phyloP scores from a whole-genome alignment of 129 eudicot species.

The Centrapalus pauciflorus region DNA sequence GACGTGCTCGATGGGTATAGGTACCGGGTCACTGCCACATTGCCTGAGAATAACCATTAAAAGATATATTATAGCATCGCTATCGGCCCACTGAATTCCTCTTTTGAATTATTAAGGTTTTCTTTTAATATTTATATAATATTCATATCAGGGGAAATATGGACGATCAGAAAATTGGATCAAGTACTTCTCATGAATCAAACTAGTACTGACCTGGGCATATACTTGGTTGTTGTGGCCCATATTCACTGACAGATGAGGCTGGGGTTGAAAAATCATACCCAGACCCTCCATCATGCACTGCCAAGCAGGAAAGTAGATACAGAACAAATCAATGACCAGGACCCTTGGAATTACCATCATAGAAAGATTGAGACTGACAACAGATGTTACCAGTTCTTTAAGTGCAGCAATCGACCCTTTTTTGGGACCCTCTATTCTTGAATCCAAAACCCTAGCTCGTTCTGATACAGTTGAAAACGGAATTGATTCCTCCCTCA shows the following conservation, averaged over 20 bases:
- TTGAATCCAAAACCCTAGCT: constrained; percentile 48
- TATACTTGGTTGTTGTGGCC: constrained; percentile 52
- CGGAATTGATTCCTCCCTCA: constrained; percentile 45
- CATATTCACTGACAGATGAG: constrained; percentile 47
- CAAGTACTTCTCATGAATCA: too few relatives aligned
- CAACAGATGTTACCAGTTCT: constrained; percentile 54
- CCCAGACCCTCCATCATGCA: constrained; percentile 70
- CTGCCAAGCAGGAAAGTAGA: constrained; percentile 31
- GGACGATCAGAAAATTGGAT: too few relatives aligned
- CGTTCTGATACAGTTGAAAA: constrained; percentile 41
- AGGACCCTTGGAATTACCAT: too few relatives aligned
- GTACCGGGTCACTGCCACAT: too few relatives aligned
- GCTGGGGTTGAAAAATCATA: constrained; percentile 53
- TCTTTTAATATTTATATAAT: too few relatives aligned
- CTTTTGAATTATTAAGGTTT: too few relatives aligned
- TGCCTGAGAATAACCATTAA: too few relatives aligned
- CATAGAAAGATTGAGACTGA: neutral
- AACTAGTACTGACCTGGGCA: constrained; percentile 56
- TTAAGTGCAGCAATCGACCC: constrained; percentile 69
- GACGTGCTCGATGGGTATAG: too few relatives aligned
- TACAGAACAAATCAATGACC: neutral
- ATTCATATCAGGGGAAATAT: too few relatives aligned
- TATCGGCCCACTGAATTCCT: too few relatives aligned
- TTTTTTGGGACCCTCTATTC: constrained; percentile 52
- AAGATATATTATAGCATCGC: too few relatives aligned